phyloP scores from a whole-genome alignment of 2,329 filamentous ascomycete genomes.

The Aaosphaeria arxii region DNA sequence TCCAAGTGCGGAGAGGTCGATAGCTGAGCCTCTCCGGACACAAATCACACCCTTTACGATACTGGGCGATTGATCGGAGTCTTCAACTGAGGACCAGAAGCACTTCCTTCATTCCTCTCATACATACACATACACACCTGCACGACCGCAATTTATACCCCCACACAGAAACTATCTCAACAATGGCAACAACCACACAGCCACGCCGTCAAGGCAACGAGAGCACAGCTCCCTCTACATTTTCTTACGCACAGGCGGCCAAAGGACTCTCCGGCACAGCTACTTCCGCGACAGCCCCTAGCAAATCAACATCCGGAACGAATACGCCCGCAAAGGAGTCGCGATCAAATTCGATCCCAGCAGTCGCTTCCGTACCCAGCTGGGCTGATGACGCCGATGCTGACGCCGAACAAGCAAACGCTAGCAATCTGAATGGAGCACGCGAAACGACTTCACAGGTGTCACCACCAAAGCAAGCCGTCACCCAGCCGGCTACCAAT shows the following conservation, averaged over 20 bases:
- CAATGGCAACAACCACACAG: conserved; percentile 25
- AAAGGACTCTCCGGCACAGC: conserved; percentile 65
- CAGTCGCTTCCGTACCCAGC: conserved; percentile 30
- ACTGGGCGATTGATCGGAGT: conserved; percentile 27
- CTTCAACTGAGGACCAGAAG: conserved; percentile 29
- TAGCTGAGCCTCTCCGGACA: conserved; percentile 41
- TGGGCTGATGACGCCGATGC: conserved; percentile 51
- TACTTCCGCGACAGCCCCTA: conserved; percentile 41
- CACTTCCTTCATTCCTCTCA: conserved; percentile 8
- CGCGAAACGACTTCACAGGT: conserved; percentile 17
- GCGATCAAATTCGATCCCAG: conserved; percentile 19
- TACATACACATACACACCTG: conserved; percentile 1
- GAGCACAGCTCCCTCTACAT: conserved; percentile 52
- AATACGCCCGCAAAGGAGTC: conserved; percentile 42
- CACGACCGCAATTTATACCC: not conserved
- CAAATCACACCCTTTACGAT: conserved; percentile 18
- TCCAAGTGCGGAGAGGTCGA: conserved; percentile 40
- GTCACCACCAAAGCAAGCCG: conserved; percentile 18
- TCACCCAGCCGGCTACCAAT: conserved; percentile 11
- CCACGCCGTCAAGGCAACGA: conserved; percentile 12
- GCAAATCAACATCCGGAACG: conserved; percentile 44
- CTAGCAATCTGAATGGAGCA: conserved; percentile 22
- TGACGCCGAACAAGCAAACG: conserved; percentile 44
- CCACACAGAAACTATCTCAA: not conserved
- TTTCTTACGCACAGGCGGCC: conserved; percentile 95